Base-by-base conservation (phyloP, 257 asterid species). In the Prunella vulgaris region DNA sequence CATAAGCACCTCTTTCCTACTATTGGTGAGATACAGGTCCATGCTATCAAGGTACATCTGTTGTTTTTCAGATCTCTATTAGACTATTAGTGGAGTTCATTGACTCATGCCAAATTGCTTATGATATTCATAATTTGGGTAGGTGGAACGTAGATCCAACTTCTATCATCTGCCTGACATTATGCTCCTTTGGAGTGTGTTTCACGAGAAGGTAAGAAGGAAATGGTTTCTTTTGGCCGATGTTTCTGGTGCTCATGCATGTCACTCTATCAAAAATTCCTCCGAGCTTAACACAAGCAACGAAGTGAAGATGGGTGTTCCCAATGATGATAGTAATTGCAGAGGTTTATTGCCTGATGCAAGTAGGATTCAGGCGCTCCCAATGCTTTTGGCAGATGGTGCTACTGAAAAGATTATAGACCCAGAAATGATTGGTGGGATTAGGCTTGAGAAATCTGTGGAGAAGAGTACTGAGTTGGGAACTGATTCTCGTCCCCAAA, bases 81-180 rank as follows among this genome's bases (percentile, higher is more conserved):
- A 2, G 12, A 60, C 17, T 38, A 6, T 28, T 57, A 2, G 12
- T 63, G 22, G 27, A 40, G 33, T 66, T 49, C 12, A 18, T n/a
- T 69, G 22, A 42, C 17, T 33, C 2, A 5, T 52, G 18, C 69
- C 79, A 24, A 48, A 51, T 51, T 46, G 40, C 7, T 24, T 54
- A 54, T 54, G 18, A 28, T 64, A 52, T 28, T 69, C 76, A 40
- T 54, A 49, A 66, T 60, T 20, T 73, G 74, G 28, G 1, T 72
- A 85, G 97, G 91, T 83, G 18, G 80, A 80, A 71, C 87, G 86
- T 10, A 77, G 64, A 53, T 76, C 83, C 7, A 62, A 46, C 12
- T 84, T 80, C 56, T 92, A 92, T 79, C 81, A 79, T 71, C 76
- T 92, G 25, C 83, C 95, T 0, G 96, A 90, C 38, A 37, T 58